Evolutionary conservation across 2,329 filamentous ascomycete genomes (phyloP).

Genomic region (Alternaria viburni): DNA sequence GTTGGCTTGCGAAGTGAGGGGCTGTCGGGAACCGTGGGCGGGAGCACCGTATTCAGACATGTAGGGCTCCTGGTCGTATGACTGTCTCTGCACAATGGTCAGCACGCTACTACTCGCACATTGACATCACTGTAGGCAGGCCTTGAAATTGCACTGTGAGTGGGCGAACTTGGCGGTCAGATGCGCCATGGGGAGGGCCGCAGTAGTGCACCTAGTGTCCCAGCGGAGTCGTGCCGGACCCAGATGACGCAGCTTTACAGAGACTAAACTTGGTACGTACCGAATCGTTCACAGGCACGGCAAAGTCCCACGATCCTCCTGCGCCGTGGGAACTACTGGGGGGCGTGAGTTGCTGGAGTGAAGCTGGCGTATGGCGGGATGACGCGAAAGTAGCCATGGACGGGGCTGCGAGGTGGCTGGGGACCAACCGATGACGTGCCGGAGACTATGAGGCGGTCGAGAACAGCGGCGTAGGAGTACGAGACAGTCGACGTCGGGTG

Average conservation of each 20-base stretch:
- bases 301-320: slow-evolving; percentile 47
- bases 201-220: slow-evolving; percentile 27
- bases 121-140: neutral
- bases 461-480: slow-evolving; percentile 5
- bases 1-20: slow-evolving; percentile 44
- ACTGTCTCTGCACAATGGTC: slow-evolving; percentile 35
- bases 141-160: neutral
- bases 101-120: slow-evolving; percentile 19
- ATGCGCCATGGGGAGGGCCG: slow-evolving; percentile 27
- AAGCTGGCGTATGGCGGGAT: slow-evolving; percentile 35
- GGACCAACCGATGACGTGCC: slow-evolving; percentile 13
- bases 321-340: slow-evolving; percentile 50
- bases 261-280: slow-evolving; percentile 34
- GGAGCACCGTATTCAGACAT: slow-evolving; percentile 44
- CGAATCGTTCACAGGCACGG: slow-evolving; percentile 46
- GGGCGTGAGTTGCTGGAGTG: slow-evolving; percentile 46
- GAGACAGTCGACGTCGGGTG: slow-evolving; percentile 10
- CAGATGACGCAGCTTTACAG: slow-evolving; percentile 19
- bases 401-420: slow-evolving; percentile 12
- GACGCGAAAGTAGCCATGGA: slow-evolving; percentile 45
- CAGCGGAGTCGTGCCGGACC: neutral
- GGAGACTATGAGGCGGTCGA: slow-evolving; percentile 1
- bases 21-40: slow-evolving; percentile 39
- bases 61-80: slow-evolving; percentile 41
- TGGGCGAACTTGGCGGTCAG: slow-evolving; percentile 25